These are phyloP conservation scores for Mycena maculata DNA, from an alignment of 768 basidiomycete genomes.

Conservation along the genomic window DNA sequence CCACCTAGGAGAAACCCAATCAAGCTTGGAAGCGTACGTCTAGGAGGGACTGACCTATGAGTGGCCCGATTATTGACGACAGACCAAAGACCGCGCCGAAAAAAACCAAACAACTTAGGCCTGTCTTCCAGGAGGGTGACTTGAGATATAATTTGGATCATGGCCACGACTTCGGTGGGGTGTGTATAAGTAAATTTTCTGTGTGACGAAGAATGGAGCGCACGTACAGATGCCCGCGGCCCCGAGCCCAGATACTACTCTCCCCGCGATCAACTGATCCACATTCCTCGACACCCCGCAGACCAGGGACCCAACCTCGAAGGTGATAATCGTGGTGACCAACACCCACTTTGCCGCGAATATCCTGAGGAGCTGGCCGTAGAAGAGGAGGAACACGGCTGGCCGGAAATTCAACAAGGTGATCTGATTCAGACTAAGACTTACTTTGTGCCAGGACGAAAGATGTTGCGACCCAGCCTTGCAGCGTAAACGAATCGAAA, in stretches of 20 bases:
- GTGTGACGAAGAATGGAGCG: background rate
- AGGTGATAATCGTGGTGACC: constrained; percentile 38
- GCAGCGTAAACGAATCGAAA: constrained; percentile 11
- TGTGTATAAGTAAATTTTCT: background rate
- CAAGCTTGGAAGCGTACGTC: no score
- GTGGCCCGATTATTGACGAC: no score
- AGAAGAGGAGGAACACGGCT: constrained; percentile 42
- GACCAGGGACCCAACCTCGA: constrained; percentile 57
- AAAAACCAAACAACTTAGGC: constrained; percentile 49
- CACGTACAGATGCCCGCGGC: constrained; percentile 46
- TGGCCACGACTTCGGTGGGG: constrained; percentile 8
- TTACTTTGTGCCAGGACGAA: constrained; percentile 39
- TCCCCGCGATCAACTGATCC: constrained; percentile 50
- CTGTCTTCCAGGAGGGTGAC: constrained; percentile 43
- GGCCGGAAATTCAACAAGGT: background rate
- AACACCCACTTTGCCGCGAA: constrained; percentile 45
- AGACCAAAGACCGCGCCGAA: constrained; percentile 43
- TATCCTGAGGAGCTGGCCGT: constrained; percentile 46
- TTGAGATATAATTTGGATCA: constrained; percentile 34
- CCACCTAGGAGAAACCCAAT: constrained; percentile 42
- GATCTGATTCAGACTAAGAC: background rate
- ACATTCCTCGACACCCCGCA: constrained; percentile 48
- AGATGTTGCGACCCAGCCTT: constrained; percentile 31
- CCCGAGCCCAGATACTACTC: constrained; percentile 56
- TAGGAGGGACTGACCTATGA: no score